Evolutionary conservation across 2,329 filamentous ascomycete species (phyloP).

Genomic region (Raffaelea arxii): DNA sequence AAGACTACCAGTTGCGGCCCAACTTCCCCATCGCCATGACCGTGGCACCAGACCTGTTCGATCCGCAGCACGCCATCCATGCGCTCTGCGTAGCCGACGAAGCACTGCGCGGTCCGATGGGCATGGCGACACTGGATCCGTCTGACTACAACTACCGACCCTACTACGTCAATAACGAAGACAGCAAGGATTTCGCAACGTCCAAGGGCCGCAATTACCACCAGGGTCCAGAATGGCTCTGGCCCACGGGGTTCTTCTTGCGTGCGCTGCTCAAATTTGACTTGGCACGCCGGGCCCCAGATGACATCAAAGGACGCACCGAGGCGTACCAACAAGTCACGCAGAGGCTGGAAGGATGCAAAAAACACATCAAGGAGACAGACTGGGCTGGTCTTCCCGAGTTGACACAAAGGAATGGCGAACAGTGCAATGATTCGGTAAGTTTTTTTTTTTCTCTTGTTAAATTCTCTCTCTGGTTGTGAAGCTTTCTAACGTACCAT

Average conservation of each 20-base stretch:
- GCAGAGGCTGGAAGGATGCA: conserved; percentile 69
- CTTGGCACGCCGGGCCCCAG: conserved; percentile 54
- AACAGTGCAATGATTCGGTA: conserved; percentile 79
- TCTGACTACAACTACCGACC: conserved; percentile 87
- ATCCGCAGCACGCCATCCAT: conserved; percentile 64
- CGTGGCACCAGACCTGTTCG: conserved; percentile 82
- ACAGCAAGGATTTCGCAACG: conserved; percentile 82
- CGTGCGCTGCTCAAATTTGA: conserved; percentile 88
- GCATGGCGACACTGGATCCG: conserved; percentile 94
- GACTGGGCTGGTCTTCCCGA: conserved; percentile 88
- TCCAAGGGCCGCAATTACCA: conserved; percentile 96
- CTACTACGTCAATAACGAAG: conserved; percentile 91
- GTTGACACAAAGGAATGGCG: conserved; percentile 82
- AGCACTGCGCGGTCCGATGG: conserved; percentile 72
- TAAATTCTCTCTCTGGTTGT: neutral
- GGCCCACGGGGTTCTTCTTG: conserved; percentile 94
- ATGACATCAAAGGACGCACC: conserved; percentile 54
- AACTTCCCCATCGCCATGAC: conserved; percentile 97
- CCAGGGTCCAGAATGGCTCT: conserved; percentile 95
- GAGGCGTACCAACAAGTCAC: conserved; percentile 96
- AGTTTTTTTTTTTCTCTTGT: conserved; percentile 24
- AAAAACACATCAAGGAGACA: conserved; percentile 69
- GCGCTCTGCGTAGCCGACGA: conserved; percentile 74
- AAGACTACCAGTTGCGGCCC: conserved; percentile 90
- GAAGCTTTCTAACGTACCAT: conserved; percentile 8